These are phyloP conservation scores for Penicillium pulvis DNA, from an alignment of 495 filamentous ascomycete species.

Conservation along the genomic window DNA sequence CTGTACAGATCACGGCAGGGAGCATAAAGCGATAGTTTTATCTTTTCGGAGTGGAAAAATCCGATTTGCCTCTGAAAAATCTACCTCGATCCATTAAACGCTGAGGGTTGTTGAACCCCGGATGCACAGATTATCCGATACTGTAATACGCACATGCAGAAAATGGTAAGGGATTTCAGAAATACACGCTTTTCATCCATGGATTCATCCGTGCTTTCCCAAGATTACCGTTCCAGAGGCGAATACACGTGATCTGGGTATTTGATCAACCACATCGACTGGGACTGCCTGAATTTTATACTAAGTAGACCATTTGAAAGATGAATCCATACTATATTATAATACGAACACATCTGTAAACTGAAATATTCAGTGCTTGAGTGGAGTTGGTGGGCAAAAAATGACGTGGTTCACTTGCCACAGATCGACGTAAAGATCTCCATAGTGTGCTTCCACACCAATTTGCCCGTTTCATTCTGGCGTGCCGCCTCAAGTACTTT, in stretches of 20 bases:
- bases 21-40: constrained; percentile 8
- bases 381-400: constrained; percentile 4
- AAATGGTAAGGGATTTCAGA: background rate
- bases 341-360: background rate
- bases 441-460: constrained; percentile 26
- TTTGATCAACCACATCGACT: background rate
- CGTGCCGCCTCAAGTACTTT: constrained; percentile 19
- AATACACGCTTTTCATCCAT: background rate
- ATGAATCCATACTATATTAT: background rate
- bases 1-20: constrained; percentile 10
- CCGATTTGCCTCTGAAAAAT: constrained; percentile 16
- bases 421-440: constrained; percentile 23
- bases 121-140: constrained; percentile 1
- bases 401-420: constrained; percentile 11
- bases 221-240: constrained; percentile 8
- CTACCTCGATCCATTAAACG: constrained; percentile 5
- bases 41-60: constrained; percentile 3
- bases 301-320: background rate
- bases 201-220: background rate
- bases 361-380: background rate
- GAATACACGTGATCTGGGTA: constrained; percentile 17
- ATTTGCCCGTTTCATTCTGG: constrained; percentile 21
- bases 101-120: background rate
- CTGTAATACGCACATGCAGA: background rate
- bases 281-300: background rate